Base-by-base conservation (phyloP, 2,329 filamentous ascomycete genomes). In the Ceratocystis cubensis region DNA sequence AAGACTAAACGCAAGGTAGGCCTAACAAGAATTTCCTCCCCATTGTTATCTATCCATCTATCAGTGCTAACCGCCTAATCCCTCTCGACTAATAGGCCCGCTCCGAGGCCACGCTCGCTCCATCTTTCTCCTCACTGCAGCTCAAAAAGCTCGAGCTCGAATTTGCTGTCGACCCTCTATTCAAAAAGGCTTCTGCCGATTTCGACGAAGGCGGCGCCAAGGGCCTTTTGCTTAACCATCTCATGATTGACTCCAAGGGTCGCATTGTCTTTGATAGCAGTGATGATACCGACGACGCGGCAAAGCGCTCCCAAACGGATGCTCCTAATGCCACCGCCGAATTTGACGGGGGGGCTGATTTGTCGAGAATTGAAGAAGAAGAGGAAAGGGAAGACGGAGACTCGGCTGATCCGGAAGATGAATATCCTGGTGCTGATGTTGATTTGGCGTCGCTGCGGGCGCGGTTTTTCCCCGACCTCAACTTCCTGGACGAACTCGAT, bases 191-290 rank as follows among this genome's bases (percentile, higher is more conserved):
- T 0, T 96, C 93, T 5, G 94, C 94, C 56, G 94, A 99, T 77
- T 99, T 99, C 70, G 94, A 99, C 73, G 94, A 99, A 77, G 94
- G 94, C 22, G 94, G 94, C 66, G 94, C 94, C 66, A 99, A 97
- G 76, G 94, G 94, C 22, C 80, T 99, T 53, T 81, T 99, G 22
- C 82, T 99, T 41, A 99, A 99, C 73, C 93, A 99, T 75, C 81
- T 99, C n/a, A 90, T 93, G 73, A 96, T 99, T 70, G 94, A 99
- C 75, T 84, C 85, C 1, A 85, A 91, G 70, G 94, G 94, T 53
- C 85, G 93, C 45, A 99, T 99, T 69, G 92, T 99, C 4, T 99
- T 99, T 73, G 94, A 99, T 77, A 97, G 93, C 78, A 97, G 92
- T 73, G 93, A 99, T 74, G 94, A 97, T 74, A 76, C 82, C 22